These are phyloP conservation scores for Protostelium mycophagum DNA, from an alignment of 78 protist genomes.

Conservation along the genomic window DNA sequence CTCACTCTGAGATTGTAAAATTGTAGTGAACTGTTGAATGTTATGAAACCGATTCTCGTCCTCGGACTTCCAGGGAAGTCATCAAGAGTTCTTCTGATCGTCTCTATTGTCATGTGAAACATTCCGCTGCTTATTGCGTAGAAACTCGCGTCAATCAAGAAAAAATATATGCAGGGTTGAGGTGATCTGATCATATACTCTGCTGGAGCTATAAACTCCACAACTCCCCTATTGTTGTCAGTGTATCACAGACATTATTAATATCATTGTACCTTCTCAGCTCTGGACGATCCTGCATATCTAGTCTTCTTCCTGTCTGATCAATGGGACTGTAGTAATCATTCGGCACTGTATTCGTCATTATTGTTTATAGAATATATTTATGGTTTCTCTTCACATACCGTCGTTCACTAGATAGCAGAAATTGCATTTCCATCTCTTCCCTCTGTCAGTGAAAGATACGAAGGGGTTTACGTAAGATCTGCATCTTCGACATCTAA, in stretches of 20 bases:
- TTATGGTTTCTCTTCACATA: constrained; percentile 12
- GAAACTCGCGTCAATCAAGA: constrained; percentile 79
- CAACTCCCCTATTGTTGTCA: constrained; percentile 48
- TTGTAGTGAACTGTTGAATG: constrained; percentile 58
- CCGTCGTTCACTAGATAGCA: constrained; percentile 70
- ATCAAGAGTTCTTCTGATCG: constrained; percentile 41
- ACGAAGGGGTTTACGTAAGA: constrained; percentile 81
- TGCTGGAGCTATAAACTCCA: constrained; percentile 75
- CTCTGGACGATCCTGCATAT: constrained; percentile 57
- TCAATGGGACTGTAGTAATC: constrained; percentile 63
- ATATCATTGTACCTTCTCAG: neutral
- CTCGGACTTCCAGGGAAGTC: constrained; percentile 35
- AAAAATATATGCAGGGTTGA: constrained; percentile 74
- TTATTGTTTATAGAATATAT: neutral
- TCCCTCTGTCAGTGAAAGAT: constrained; percentile 56
- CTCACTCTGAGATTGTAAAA: constrained; percentile 38
- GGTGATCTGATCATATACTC: constrained; percentile 78
- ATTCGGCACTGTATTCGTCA: constrained; percentile 24
- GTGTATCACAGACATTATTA: too few relatives aligned
- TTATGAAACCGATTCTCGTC: constrained; percentile 52
- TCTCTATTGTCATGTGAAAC: constrained; percentile 45
- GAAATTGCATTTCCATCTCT: constrained; percentile 75
- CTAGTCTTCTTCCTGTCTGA: constrained; percentile 64
- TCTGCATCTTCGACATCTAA: constrained; percentile 74
- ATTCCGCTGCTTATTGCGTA: constrained; percentile 50